Percentiles rank a stretch among this genome's conserved stretches.
Conservation (phyloP, 306 rosid species). For the Sicyos edulis region DNA sequence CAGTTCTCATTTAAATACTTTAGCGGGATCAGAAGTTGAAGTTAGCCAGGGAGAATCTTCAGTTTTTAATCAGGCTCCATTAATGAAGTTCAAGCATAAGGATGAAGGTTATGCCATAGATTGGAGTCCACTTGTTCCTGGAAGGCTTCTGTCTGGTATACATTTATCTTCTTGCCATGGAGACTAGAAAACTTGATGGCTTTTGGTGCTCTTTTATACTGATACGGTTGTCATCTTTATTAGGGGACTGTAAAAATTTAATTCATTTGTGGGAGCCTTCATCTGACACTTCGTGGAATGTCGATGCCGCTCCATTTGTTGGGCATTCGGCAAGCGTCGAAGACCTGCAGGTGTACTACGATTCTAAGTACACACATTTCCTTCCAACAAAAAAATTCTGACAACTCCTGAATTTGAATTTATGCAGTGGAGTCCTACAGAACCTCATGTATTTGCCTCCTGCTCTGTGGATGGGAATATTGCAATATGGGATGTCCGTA, state of each 20-base stretch:
- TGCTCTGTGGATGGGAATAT: slow-evolving; percentile 78
- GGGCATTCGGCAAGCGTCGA: slow-evolving; percentile 85
- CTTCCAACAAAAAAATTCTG: background rate
- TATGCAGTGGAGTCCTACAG: slow-evolving; percentile 93
- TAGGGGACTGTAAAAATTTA: slow-evolving; percentile 77
- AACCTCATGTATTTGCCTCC: slow-evolving; percentile 70
- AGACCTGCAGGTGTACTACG: slow-evolving; percentile 68
- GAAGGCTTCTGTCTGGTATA: slow-evolving; percentile 83
- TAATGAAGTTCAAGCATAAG: slow-evolving; percentile 56
- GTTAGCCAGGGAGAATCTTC: slow-evolving; percentile 61
- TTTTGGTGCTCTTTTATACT: background rate
- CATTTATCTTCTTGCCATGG: slow-evolving; percentile 13
- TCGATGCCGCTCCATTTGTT: slow-evolving; percentile 53
- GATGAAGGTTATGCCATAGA: slow-evolving; percentile 93
- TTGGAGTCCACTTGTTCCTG: slow-evolving; percentile 73
- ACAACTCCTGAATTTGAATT: slow-evolving; percentile 22
- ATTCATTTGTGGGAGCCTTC: slow-evolving; percentile 89
- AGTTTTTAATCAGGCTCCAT: slow-evolving; percentile 59
- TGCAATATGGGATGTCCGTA: slow-evolving; percentile 83
- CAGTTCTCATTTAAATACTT: slow-evolving; percentile 67
- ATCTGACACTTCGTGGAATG: slow-evolving; percentile 63
- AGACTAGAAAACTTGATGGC: background rate
- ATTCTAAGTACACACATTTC: slow-evolving; percentile 23
- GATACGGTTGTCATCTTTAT: slow-evolving; percentile 21
- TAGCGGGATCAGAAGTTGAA: slow-evolving; percentile 67